A percentile compares a stretch with the other conserved stretches of the same genome.
phyloP scores from a whole-genome alignment of 2,329 filamentous ascomycete species.

The Ceratocystis huliohia region DNA sequence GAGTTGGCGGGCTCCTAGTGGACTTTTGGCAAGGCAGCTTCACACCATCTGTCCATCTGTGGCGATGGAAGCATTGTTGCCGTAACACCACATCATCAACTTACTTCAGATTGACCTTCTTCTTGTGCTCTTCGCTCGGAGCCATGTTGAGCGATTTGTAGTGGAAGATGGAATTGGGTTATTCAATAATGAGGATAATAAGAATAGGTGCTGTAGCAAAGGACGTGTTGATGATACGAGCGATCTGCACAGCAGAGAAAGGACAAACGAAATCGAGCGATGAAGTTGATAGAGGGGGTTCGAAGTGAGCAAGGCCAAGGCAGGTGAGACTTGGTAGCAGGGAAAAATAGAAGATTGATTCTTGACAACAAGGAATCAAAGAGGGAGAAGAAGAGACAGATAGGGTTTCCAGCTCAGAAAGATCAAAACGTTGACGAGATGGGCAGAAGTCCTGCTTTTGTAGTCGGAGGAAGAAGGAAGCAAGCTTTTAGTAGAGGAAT shows the following conservation, averaged over 20 bases:
- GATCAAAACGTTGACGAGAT: conserved; percentile 1
- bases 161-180: background rate
- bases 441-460: background rate
- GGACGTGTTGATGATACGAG: background rate
- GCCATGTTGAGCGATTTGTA: conserved; percentile 44
- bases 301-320: background rate
- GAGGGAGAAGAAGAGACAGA: background rate
- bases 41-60: background rate
- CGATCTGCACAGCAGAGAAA: conserved; percentile 20
- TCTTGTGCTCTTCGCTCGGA: conserved; percentile 53
- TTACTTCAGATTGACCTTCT: conserved; percentile 74
- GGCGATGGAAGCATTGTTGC: too few species aligned
- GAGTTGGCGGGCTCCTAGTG: too few species aligned
- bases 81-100: conserved; percentile 27
- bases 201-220: background rate
- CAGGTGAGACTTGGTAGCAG: background rate
- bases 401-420: background rate
- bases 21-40: too few species aligned
- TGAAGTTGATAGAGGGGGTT: background rate
- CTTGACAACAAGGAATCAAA: background rate
- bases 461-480: background rate
- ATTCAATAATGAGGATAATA: background rate
- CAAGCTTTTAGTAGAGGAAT: background rate
- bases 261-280: conserved; percentile 7
- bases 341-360: background rate